These are phyloP conservation scores for Maudiozyma bulderi DNA, from an alignment of 805 yeast species.

Conservation along the genomic window DNA sequence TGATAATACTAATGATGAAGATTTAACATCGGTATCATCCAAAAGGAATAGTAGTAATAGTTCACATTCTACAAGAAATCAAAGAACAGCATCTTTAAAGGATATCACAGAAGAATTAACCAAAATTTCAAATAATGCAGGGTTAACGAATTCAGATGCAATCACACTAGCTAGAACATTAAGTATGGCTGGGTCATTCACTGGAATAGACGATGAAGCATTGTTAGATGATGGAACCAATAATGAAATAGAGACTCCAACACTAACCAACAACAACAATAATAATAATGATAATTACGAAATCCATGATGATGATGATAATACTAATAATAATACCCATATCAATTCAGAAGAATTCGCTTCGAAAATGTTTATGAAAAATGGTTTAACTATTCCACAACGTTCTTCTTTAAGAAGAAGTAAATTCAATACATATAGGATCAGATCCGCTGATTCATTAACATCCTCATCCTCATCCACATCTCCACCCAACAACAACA, in stretches of 20 bases:
- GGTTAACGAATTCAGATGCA: conserved; percentile 71
- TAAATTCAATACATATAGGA: conserved; percentile 42
- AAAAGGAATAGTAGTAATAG: no score
- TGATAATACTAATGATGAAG: conserved; percentile 22
- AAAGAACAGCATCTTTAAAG: conserved; percentile 45
- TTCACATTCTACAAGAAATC: background rate
- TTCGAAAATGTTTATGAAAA: conserved; percentile 23
- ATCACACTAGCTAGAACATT: conserved; percentile 73
- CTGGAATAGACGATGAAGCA: conserved; percentile 3
- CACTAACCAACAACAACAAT: background rate
- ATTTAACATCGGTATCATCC: background rate
- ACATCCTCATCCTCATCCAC: background rate
- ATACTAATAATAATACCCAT: background rate
- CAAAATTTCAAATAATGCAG: conserved; percentile 64
- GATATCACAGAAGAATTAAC: conserved; percentile 70
- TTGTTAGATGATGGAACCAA: background rate
- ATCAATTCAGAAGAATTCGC: conserved; percentile 16
- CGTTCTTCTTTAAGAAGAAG: conserved; percentile 36
- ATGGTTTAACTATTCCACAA: conserved; percentile 22
- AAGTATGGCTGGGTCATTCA: conserved; percentile 58
- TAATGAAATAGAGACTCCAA: background rate
- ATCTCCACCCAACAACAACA: background rate
- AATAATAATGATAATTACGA: background rate
- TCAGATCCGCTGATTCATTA: conserved; percentile 24
- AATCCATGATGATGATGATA: conserved; percentile 3